These are phyloP conservation scores for Fomitopsis betulina DNA, from an alignment of 1,284 basidiomycete species.

Conservation along the genomic window DNA sequence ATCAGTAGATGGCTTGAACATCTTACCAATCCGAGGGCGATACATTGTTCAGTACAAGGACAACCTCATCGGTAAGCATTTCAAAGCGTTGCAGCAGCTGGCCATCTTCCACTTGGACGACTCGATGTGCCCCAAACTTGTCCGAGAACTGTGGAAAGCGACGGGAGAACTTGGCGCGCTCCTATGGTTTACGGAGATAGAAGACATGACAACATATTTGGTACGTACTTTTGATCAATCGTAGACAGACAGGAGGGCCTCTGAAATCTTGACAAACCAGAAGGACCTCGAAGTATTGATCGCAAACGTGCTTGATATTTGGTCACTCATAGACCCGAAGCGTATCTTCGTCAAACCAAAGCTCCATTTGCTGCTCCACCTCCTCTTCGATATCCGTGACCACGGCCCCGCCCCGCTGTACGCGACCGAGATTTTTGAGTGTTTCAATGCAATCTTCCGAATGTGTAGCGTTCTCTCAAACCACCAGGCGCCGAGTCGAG, in stretches of 20 bases:
- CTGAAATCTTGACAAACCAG: no score
- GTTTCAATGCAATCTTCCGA: slow-evolving; percentile 40
- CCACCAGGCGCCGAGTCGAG: slow-evolving; percentile 35
- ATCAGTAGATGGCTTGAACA: slow-evolving; percentile 12
- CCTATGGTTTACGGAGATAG: slow-evolving; percentile 33
- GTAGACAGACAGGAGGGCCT: no score
- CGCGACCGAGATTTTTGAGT: slow-evolving; percentile 39
- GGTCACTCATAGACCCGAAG: slow-evolving; percentile 11
- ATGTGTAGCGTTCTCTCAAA: slow-evolving; percentile 37
- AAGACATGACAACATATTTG: slow-evolving; percentile 26
- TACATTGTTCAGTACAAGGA: slow-evolving; percentile 23
- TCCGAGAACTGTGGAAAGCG: slow-evolving; percentile 21
- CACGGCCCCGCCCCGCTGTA: slow-evolving; percentile 15
- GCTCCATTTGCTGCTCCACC: slow-evolving; percentile 17
- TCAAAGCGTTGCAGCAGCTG: slow-evolving; percentile 18
- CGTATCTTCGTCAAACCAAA: slow-evolving; percentile 20
- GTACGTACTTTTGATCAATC: slow-evolving; percentile 18
- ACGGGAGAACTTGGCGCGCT: slow-evolving; percentile 27
- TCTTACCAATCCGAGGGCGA: slow-evolving; percentile 15
- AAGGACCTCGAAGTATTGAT: slow-evolving; percentile 12
- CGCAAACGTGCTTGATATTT: slow-evolving; percentile 15
- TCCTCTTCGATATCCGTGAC: slow-evolving; percentile 11
- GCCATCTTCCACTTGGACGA: slow-evolving; percentile 18
- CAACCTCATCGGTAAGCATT: slow-evolving; percentile 19
- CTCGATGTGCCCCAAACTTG: slow-evolving; percentile 10